Evolutionary conservation across 2,329 filamentous ascomycete species (phyloP).

Genomic region (Triangularia setosa): DNA sequence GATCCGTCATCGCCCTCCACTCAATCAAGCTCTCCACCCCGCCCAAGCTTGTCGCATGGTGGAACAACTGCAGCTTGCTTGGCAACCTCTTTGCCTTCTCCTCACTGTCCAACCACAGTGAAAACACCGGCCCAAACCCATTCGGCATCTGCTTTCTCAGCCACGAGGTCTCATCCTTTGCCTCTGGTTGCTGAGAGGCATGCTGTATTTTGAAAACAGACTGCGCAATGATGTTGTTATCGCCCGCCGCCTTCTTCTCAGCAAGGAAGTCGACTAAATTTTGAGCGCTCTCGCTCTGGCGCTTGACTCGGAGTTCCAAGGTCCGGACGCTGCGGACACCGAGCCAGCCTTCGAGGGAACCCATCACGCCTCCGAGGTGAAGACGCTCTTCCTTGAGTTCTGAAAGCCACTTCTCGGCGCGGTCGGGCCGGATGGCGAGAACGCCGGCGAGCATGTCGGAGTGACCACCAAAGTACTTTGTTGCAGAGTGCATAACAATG

Average conservation of each 20-base stretch:
- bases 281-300: conserved; percentile 69
- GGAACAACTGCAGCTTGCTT: conserved; percentile 75
- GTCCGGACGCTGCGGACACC: conserved; percentile 83
- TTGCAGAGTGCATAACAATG: conserved; percentile 85
- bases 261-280: conserved; percentile 70
- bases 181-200: conserved; percentile 71
- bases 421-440: conserved; percentile 58
- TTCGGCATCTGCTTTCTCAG: conserved; percentile 82
- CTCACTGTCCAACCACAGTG: conserved; percentile 61
- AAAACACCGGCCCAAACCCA: conserved; percentile 87
- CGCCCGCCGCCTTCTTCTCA: conserved; percentile 37
- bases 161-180: conserved; percentile 62
- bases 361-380: conserved; percentile 80
- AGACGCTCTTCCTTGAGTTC: conserved; percentile 65
- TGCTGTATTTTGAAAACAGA: conserved; percentile 44
- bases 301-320: conserved; percentile 73
- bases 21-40: conserved; percentile 95
- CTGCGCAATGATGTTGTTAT: conserved; percentile 24
- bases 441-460: conserved; percentile 90
- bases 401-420: conserved; percentile 47
- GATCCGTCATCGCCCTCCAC: conserved; percentile 89
- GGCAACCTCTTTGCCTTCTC: conserved; percentile 66
- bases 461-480: conserved; percentile 95
- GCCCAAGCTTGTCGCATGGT: conserved; percentile 90
- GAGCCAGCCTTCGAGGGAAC: conserved; percentile 87